Base-by-base conservation (phyloP, 257 asterid species). In the Solanum verrucosum region DNA sequence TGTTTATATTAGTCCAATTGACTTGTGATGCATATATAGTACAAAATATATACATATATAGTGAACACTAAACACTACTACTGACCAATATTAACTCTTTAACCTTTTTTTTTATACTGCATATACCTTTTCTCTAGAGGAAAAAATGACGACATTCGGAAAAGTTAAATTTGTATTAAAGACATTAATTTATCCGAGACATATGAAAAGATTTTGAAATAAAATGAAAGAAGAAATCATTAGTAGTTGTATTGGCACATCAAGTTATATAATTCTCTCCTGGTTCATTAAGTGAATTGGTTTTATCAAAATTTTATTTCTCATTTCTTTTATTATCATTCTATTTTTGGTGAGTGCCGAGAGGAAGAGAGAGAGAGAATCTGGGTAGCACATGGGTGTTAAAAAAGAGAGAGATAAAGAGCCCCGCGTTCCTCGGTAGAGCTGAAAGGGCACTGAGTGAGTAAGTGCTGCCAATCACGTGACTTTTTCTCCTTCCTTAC, bases 351-450 rank as follows among this genome's bases (percentile, higher is more conserved):
- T 5, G 31, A 27, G 68, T 81, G 12, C 70, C 2, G 29, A 16
- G 18, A 81, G 85, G 27, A 29, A 38, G 63, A 13, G 65, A 44
- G 25, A 77, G 83, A 40, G 0, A 75, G 20, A 46, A 29, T 81
- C 25, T 49, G 44, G 27, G 42, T 81, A 2, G 70, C 85, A 49
- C 70, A 81, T 81, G 38, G 84, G 15, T 1, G 1, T 18, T 7
- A 12, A 38, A 38, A 38, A 75, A 38, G 14, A 38, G 21, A 77
- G 27, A 27, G 25, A 27, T 4, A 27, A 34, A 82, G 35, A 31
- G 85, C 35, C 70, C 85, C 70, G 85, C 85, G 85, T 81, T 81
- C 85, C 70, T 42, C 85, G 44, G 85, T 82, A 20, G 4, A 82
- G 40, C 40, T 82, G 85, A 82, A 82, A 49, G 70, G 85, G 44